Evolutionary conservation across 2,329 filamentous ascomycete genomes (phyloP).

Genomic region (Penicillium crustosum): DNA sequence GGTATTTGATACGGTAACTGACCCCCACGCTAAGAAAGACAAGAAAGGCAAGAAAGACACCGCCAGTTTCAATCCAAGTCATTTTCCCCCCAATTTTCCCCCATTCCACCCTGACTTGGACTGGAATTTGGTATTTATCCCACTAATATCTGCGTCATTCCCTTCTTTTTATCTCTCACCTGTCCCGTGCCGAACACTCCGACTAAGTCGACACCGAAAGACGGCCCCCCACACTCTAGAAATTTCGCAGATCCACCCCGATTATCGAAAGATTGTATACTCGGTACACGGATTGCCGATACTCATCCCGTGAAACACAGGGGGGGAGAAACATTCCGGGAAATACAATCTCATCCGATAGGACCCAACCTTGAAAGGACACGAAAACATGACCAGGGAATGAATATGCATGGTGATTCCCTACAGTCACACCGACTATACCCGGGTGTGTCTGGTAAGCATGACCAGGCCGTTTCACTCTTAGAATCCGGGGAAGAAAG

Average conservation of each 20-base stretch:
- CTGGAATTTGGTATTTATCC: not conserved
- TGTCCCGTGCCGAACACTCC: not conserved
- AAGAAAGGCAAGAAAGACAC: not conserved
- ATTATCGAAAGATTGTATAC: not conserved
- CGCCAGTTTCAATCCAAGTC: not conserved
- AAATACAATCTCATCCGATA: conserved; percentile 1
- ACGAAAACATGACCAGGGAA: not conserved
- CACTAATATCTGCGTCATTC: not conserved
- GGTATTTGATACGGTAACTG: not conserved
- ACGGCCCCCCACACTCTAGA: conserved; percentile 1
- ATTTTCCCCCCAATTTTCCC: not conserved
- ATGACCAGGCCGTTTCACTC: not conserved
- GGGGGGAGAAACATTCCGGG: not conserved
- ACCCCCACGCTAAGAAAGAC: conserved; percentile 11
- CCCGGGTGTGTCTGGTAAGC: not conserved
- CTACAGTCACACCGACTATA: not conserved
- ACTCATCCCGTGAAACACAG: not conserved
- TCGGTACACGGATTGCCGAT: conserved; percentile 1
- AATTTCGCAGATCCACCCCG: conserved; percentile 3
- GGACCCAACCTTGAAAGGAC: not conserved
- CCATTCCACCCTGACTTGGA: not conserved
- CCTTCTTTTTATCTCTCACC: not conserved
- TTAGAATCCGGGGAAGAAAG: conserved; percentile 4
- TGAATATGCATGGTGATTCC: not conserved
- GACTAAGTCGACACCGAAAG: not conserved